Conservation (phyloP, 2,329 filamentous ascomycete genomes). For the Pyrenophora seminiperda region DNA sequence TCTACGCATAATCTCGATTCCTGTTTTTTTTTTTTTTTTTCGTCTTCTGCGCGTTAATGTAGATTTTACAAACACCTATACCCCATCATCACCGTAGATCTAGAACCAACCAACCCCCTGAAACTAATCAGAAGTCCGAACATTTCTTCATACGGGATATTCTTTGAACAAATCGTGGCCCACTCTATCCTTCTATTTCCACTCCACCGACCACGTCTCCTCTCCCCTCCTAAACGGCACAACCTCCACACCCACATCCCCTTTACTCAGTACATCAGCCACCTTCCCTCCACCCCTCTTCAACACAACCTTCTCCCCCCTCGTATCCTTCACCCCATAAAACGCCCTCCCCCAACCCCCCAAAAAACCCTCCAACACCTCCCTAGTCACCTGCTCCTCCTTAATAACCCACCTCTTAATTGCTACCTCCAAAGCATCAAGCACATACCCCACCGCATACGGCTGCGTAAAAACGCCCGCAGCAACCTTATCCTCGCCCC, state of each 20-base stretch:
- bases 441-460: constrained; percentile 67
- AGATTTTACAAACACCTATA: no score
- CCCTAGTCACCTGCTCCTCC: constrained; percentile 60
- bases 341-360: constrained; percentile 62
- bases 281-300: constrained; percentile 62
- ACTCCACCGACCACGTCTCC: constrained; percentile 60
- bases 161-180: no score
- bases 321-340: constrained; percentile 58
- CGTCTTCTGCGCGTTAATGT: no score
- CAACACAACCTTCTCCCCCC: constrained; percentile 60
- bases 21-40: no score
- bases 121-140: no score
- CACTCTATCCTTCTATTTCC: no score
- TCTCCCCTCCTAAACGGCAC: constrained; percentile 69
- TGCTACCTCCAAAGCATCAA: constrained; percentile 68
- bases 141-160: no score
- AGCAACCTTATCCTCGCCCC: constrained; percentile 58
- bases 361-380: constrained; percentile 63
- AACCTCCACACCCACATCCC: constrained; percentile 61
- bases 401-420: constrained; percentile 60
- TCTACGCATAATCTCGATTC: no score
- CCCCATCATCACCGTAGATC: no score
- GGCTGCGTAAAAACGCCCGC: constrained; percentile 83
- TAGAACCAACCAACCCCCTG: no score
- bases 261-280: constrained; percentile 59